A percentile compares a stretch with the other conserved stretches of the same genome.
Conservation (phyloP, 2,329 filamentous ascomycete genomes). For the Hyphodiscus sp. region DNA sequence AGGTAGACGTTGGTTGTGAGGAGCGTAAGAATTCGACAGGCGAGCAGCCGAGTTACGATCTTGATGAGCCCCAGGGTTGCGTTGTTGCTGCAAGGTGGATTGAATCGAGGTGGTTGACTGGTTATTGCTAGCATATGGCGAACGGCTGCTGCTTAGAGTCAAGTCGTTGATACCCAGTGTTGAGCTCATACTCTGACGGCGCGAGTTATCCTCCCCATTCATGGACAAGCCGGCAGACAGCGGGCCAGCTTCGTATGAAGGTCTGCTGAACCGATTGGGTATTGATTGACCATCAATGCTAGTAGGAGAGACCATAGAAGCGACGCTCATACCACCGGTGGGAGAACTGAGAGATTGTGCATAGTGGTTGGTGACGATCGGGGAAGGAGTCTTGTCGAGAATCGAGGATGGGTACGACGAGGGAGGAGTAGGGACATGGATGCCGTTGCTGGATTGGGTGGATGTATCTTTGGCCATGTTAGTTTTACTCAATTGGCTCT, state of each 20-base stretch:
- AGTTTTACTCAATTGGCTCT: constrained; percentile 1
- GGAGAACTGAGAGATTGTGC: constrained; percentile 49
- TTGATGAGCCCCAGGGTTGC: constrained; percentile 43
- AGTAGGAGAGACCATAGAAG: constrained; percentile 58
- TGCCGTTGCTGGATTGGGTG: constrained; percentile 16
- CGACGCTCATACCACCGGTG: constrained; percentile 56
- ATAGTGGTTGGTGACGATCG: constrained; percentile 39
- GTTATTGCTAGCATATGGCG: constrained; percentile 71
- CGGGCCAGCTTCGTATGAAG: constrained; percentile 16
- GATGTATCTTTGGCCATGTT: constrained; percentile 19
- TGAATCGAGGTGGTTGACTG: constrained; percentile 71
- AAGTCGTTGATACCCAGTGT: constrained; percentile 51
- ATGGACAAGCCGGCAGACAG: constrained; percentile 9
- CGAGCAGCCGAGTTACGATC: constrained; percentile 46
- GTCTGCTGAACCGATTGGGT: constrained; percentile 17
- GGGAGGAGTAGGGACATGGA: constrained; percentile 9
- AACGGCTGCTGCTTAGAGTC: constrained; percentile 25
- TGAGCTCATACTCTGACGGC: constrained; percentile 75
- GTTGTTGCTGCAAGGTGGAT: constrained; percentile 61
- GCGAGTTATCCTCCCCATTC: constrained; percentile 40
- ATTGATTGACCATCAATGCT: constrained; percentile 28
- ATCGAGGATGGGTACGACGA: constrained; percentile 40
- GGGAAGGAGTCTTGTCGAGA: constrained; percentile 57
- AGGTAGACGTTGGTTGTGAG: constrained; percentile 40
- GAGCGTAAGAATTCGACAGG: constrained; percentile 60